A percentile compares a stretch with the other conserved stretches of the same genome.
Conservation (phyloP, 371 early-diverging fungal genomes). For the Zychaea mexicana region DNA sequence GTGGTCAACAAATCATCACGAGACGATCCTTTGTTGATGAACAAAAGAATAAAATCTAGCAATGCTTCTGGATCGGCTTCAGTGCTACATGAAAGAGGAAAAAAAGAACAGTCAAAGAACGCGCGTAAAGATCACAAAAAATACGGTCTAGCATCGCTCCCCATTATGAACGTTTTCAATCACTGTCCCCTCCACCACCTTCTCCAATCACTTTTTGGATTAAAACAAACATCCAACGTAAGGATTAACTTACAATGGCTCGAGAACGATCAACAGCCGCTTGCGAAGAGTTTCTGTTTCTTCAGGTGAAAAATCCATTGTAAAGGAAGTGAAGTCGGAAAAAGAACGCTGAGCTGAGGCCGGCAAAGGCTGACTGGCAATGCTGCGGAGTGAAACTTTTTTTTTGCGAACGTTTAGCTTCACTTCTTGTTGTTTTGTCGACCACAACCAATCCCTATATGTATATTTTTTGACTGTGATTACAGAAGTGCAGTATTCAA, state of each 20-base stretch:
- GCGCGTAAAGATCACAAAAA: not conserved
- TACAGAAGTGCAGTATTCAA: too few species aligned
- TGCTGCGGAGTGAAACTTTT: not conserved
- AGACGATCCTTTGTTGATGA: slow-evolving; percentile 65
- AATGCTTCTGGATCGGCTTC: slow-evolving; percentile 78
- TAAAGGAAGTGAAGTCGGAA: too few species aligned
- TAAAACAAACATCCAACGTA: not conserved
- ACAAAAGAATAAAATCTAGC: slow-evolving; percentile 75
- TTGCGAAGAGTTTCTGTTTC: not conserved
- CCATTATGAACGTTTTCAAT: too few species aligned
- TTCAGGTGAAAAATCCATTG: not conserved
- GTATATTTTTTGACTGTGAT: too few species aligned
- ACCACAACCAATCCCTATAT: too few species aligned
- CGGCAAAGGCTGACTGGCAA: too few species aligned
- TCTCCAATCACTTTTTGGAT: not conserved
- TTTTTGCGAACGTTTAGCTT: too few species aligned
- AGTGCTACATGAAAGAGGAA: slow-evolving; percentile 44
- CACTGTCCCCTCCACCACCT: too few species aligned
- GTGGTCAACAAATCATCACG: slow-evolving; percentile 29
- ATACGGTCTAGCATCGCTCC: too few species aligned
- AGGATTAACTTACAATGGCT: not conserved
- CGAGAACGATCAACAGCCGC: not conserved
- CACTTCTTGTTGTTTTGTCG: too few species aligned
- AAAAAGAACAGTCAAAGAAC: not conserved
- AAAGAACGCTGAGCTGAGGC: not conserved